phyloP scores from a whole-genome alignment of 2,329 filamentous ascomycete species.

The Daldinia sp. region DNA sequence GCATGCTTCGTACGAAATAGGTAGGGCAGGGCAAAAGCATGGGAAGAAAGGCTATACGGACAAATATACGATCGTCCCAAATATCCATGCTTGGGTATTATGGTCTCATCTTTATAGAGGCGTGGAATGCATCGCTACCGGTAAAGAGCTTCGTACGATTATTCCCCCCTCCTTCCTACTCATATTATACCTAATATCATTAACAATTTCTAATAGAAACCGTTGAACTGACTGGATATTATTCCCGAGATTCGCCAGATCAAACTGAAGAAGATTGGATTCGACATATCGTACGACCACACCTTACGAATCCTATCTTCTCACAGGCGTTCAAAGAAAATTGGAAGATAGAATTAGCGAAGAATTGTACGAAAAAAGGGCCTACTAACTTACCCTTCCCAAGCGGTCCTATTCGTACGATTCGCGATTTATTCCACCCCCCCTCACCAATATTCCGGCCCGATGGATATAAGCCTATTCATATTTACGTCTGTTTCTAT shows the following conservation, averaged over 20 bases:
- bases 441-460: not conserved
- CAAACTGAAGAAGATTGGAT: not conserved
- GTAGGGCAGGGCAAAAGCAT: not conserved
- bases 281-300: not conserved
- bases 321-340: not conserved
- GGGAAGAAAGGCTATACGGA: not conserved
- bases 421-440: not conserved
- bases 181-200: not conserved
- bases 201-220: not conserved
- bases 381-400: not conserved
- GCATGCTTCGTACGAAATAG: no score
- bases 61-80: not conserved
- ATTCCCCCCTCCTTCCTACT: no score
- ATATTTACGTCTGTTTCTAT: not conserved
- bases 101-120: not conserved
- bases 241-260: not conserved
- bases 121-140: not conserved
- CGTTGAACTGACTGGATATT: not conserved
- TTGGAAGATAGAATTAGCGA: not conserved
- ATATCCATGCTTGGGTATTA: not conserved
- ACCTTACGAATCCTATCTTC: not conserved
- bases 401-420: not conserved
- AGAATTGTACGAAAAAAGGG: no score
- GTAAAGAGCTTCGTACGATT: not conserved
- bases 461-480: no score